Evolutionary conservation across 768 basidiomycete species (phyloP).

Genomic region (Lentinula aciculospora): DNA sequence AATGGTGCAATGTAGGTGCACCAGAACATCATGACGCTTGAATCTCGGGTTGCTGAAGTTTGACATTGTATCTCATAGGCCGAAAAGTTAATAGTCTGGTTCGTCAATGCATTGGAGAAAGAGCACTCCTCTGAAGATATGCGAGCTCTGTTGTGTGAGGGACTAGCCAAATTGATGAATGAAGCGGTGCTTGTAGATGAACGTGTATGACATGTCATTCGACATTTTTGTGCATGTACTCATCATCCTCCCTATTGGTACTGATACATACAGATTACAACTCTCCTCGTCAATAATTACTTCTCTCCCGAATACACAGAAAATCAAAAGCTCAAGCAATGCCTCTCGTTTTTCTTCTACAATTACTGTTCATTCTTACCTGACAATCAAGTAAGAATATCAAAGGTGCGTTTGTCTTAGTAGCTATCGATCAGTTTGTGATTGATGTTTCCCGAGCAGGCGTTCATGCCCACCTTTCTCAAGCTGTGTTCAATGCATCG

Average conservation of each 20-base stretch:
- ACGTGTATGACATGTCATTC: too few species aligned
- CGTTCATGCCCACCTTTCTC: slow-evolving; percentile 40
- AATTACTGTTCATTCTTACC: slow-evolving; percentile 77
- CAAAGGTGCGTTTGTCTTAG: slow-evolving; percentile 37
- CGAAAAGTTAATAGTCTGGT: slow-evolving; percentile 46
- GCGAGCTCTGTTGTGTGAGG: slow-evolving; percentile 60
- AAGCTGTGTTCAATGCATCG: slow-evolving; percentile 33
- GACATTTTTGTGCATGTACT: not conserved
- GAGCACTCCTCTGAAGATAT: slow-evolving; percentile 22
- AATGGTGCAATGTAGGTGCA: slow-evolving; percentile 19
- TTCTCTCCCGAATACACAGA: slow-evolving; percentile 74
- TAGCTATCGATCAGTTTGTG: not conserved
- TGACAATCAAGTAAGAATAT: slow-evolving; percentile 74
- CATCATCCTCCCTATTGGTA: not conserved
- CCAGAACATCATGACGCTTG: too few species aligned
- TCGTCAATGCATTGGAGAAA: slow-evolving; percentile 46
- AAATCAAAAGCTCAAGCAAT: slow-evolving; percentile 83
- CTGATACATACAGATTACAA: slow-evolving; percentile 39
- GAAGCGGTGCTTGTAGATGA: slow-evolving; percentile 71
- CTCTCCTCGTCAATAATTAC: slow-evolving; percentile 44
- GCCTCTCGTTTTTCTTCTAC: slow-evolving; percentile 80
- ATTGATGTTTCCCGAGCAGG: not conserved
- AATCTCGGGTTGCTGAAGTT: slow-evolving; percentile 6
- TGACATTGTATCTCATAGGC: slow-evolving; percentile 26
- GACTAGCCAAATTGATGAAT: slow-evolving; percentile 78